Base-by-base conservation (phyloP, 768 basidiomycete genomes). In the Termitomyces sp. region DNA sequence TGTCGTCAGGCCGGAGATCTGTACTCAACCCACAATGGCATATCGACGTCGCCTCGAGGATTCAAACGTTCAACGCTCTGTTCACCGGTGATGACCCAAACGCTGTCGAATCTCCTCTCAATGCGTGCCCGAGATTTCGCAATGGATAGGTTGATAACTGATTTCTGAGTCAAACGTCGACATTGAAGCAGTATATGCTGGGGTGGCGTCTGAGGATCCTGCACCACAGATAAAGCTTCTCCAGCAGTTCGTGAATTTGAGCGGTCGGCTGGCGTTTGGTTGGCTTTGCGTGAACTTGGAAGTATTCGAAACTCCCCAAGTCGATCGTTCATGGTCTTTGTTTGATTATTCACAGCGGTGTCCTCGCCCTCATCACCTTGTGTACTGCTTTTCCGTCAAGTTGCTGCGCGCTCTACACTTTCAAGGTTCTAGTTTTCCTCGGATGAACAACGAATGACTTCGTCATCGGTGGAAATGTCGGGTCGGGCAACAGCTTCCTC, bases 51-150 rank as follows among this genome's bases (percentile, higher is more conserved):
- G 42, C 75, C 73, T 14, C 54, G 63, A 19, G 68, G 60, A 23
- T 23, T 23, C 23, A 23, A 23, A 23, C 2, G 23, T 23, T 2
- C 23, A 23, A 23, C 23, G 23, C 23, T 23, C 23, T 23, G 23
- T 54, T 73, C 68, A 10, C 72, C 67, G 54, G 80, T 73, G 54
- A 88, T 72, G 58, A 98, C 95, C 56, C 92, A 93, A 83, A 17
- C 87, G 84, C 58, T 88, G 83, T 48, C 81, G 84, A 53, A 95
- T 87, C 63, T 95, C 88, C 23, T 61, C 87, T 82, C 51, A 91
- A 69, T 0, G 89, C 81, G 64, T 97, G 94, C 31, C 94, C 94
- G 3, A 94, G 82, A 60, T 83, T 89, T 50, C 93, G 90, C 38
- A 85, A 70, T 4, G 86, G 84, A 62, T 89, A 84, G 33, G 71